Evolutionary conservation across 805 yeast genomes (phyloP).

Genomic region (Cyberlindnera amylophila): DNA sequence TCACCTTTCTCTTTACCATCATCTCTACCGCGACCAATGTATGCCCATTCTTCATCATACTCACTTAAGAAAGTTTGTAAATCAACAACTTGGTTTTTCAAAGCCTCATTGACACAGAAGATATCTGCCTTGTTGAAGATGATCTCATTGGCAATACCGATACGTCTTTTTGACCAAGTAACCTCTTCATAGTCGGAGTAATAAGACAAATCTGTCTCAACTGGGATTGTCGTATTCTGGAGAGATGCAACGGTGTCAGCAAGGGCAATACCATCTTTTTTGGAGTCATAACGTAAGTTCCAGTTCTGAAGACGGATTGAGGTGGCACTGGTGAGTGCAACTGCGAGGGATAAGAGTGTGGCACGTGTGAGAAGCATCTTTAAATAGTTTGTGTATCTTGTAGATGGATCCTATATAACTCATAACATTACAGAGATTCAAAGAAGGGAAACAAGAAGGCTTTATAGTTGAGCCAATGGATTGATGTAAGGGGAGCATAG

Average conservation of each 20-base stretch:
- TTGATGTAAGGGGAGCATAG: too few relatives aligned
- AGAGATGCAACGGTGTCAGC: conserved; percentile 6
- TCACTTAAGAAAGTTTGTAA: conserved; percentile 28
- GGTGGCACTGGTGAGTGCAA: neutral
- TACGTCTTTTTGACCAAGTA: conserved; percentile 34
- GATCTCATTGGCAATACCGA: conserved; percentile 34
- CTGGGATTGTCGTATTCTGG: conserved; percentile 4
- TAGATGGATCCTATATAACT: too few relatives aligned
- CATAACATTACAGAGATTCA: too few relatives aligned
- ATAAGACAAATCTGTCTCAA: conserved; percentile 16
- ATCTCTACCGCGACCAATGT: conserved; percentile 44
- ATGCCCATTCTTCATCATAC: conserved; percentile 25
- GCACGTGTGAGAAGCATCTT: neutral
- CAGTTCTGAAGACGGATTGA: conserved; percentile 10
- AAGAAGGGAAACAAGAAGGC: neutral
- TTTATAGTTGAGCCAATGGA: too few relatives aligned
- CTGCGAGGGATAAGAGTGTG: neutral
- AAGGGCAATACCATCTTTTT: conserved; percentile 11
- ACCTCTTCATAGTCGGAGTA: conserved; percentile 29
- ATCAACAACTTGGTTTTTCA: conserved; percentile 36
- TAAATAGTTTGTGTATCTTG: too few relatives aligned
- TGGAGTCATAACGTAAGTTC: conserved; percentile 20
- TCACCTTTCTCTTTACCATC: conserved; percentile 41
- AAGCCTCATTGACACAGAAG: conserved; percentile 37
- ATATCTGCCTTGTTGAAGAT: conserved; percentile 32